Conservation (phyloP, 176 grass and related monocot genomes). For the Zizania latifolia region DNA sequence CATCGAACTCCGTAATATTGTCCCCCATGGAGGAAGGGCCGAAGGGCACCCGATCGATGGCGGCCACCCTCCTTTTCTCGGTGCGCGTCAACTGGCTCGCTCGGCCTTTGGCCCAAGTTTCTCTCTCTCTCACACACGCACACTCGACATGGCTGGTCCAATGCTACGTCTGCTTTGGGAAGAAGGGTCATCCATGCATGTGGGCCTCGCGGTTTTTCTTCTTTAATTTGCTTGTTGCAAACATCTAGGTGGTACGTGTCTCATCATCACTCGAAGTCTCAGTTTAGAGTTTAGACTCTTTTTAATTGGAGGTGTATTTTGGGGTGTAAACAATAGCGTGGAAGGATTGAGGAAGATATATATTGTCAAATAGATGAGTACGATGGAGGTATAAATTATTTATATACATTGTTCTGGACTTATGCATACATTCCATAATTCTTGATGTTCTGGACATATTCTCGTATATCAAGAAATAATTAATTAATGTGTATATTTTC, state of each 20-base stretch:
- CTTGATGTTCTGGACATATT: too few relatives aligned
- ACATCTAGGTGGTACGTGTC: slow-evolving; percentile 30
- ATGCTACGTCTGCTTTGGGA: background rate
- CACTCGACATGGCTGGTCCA: background rate
- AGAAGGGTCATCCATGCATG: background rate
- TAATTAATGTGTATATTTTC: too few relatives aligned
- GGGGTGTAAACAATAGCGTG: background rate
- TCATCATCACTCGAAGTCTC: background rate
- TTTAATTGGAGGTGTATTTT: background rate
- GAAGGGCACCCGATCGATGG: background rate
- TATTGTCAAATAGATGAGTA: slow-evolving; percentile 1
- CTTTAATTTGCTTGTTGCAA: background rate
- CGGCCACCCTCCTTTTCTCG: background rate
- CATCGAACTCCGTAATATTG: slow-evolving; percentile 33
- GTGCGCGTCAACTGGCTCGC: slow-evolving; percentile 27
- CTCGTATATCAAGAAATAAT: too few relatives aligned
- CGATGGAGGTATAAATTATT: too few relatives aligned
- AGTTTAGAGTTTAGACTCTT: background rate
- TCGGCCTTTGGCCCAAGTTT: background rate
- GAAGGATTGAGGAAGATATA: slow-evolving; percentile 20
- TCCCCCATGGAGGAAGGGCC: slow-evolving; percentile 11
- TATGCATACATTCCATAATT: too few relatives aligned
- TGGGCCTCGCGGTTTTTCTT: background rate
- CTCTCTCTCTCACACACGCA: background rate
- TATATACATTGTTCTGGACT: too few relatives aligned